Evolutionary conservation across 2,329 filamentous ascomycete species (phyloP).

Genomic region (Fusarium subglutinans): DNA sequence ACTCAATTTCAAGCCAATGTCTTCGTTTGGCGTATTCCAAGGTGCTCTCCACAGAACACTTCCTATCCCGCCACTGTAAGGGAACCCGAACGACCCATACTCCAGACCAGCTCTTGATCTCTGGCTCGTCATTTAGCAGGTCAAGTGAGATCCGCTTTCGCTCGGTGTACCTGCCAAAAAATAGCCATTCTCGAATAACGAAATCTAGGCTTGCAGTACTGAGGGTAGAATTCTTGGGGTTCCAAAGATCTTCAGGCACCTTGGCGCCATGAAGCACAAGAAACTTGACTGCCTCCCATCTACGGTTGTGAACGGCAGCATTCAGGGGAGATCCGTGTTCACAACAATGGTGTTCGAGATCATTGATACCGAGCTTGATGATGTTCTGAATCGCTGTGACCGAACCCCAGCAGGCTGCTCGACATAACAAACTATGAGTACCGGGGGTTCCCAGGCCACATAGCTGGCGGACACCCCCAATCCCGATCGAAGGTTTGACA

Average conservation of each 20-base stretch:
- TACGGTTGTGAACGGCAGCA: neutral
- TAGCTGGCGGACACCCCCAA: neutral
- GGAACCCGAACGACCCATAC: neutral
- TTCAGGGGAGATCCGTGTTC: neutral
- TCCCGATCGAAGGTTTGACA: neutral
- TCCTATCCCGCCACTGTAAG: neutral
- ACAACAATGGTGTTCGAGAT: neutral
- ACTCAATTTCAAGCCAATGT: neutral
- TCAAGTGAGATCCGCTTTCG: neutral
- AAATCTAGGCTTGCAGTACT: neutral
- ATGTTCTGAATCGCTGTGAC: neutral
- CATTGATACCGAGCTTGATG: neutral
- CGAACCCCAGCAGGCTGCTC: neutral
- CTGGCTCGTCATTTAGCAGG: too few species aligned
- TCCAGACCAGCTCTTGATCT: neutral
- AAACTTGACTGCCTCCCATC: neutral
- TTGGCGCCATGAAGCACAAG: neutral
- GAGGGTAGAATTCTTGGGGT: rapidly evolving
- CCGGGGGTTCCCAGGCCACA: neutral
- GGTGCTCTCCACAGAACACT: neutral
- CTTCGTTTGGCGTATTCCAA: neutral
- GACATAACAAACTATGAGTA: neutral
- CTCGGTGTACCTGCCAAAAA: neutral
- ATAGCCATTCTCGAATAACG: neutral
- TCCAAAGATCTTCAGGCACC: neutral